These are phyloP conservation scores for Puccinia triticina DNA, from an alignment of 1,284 basidiomycete genomes.

Conservation along the genomic window DNA sequence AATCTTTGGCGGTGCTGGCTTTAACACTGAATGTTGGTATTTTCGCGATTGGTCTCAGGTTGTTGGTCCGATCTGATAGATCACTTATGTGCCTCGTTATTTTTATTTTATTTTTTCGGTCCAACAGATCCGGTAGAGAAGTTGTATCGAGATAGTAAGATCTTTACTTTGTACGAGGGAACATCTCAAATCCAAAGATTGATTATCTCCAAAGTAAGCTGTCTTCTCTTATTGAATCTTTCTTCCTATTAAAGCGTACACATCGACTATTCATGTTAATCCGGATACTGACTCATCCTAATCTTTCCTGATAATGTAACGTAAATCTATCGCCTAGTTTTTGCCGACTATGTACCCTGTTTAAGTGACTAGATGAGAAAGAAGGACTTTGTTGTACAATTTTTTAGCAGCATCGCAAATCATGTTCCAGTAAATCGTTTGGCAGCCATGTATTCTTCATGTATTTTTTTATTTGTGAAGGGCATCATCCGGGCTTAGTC, in stretches of 20 bases:
- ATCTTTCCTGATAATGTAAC: background rate
- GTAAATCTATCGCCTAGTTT: background rate
- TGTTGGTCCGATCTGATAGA: background rate
- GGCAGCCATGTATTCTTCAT: background rate
- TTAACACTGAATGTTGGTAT: slow-evolving; percentile 55
- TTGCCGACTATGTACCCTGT: slow-evolving; percentile 45
- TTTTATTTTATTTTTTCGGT: background rate
- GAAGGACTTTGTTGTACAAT: background rate
- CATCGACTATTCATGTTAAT: background rate
- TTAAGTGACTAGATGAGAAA: background rate
- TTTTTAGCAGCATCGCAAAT: background rate
- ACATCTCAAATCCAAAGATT: slow-evolving; percentile 62
- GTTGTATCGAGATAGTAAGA: slow-evolving; percentile 60
- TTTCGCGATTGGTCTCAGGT: too few relatives aligned
- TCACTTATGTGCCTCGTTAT: background rate
- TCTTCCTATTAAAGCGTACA: background rate
- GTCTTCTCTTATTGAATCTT: background rate
- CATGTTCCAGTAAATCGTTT: background rate
- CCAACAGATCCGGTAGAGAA: slow-evolving; percentile 50
- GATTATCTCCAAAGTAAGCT: slow-evolving; percentile 59
- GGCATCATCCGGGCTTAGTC: too few relatives aligned
- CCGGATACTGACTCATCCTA: background rate
- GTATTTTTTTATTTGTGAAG: background rate
- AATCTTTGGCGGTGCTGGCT: slow-evolving; percentile 59
- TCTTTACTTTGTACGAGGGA: slow-evolving; percentile 62